phyloP scores from a whole-genome alignment of 1,284 basidiomycete genomes.

The Heterobasidion parviporum region DNA sequence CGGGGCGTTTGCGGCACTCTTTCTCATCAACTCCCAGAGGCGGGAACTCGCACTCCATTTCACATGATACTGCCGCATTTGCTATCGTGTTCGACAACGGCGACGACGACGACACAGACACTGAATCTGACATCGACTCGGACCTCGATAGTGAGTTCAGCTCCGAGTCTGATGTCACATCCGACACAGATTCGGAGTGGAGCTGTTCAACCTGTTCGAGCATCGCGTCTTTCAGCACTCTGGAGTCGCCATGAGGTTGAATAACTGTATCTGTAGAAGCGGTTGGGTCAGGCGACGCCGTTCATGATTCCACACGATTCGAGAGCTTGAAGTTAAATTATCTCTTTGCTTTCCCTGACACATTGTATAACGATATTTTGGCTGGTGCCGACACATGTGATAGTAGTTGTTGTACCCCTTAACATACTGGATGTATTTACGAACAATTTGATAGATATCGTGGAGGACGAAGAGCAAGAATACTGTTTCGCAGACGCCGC shows the following conservation, averaged over 20 bases:
- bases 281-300: too few relatives aligned
- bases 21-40: slow-evolving; percentile 23
- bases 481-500: too few relatives aligned
- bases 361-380: too few relatives aligned
- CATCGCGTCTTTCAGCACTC: slow-evolving; percentile 11
- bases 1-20: slow-evolving; percentile 27
- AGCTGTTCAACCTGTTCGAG: slow-evolving; percentile 13
- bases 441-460: too few relatives aligned
- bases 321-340: too few relatives aligned
- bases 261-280: too few relatives aligned
- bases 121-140: background rate
- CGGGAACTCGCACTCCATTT: slow-evolving; percentile 22
- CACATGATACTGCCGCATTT: slow-evolving; percentile 16
- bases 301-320: too few relatives aligned
- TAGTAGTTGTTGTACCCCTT: too few relatives aligned
- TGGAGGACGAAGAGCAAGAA: too few relatives aligned
- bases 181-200: slow-evolving; percentile 7
- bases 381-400: too few relatives aligned
- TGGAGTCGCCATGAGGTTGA: slow-evolving; percentile 3
- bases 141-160: background rate
- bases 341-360: too few relatives aligned
- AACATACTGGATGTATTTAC: too few relatives aligned
- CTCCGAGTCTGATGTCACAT: slow-evolving; percentile 7
- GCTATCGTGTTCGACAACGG: background rate
- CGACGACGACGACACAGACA: background rate